Percentiles rank a stretch among this genome's conserved stretches.
Evolutionary conservation across 164 flowering plant species (phyloP).

Genomic region (Vitis rotundifolia): DNA sequence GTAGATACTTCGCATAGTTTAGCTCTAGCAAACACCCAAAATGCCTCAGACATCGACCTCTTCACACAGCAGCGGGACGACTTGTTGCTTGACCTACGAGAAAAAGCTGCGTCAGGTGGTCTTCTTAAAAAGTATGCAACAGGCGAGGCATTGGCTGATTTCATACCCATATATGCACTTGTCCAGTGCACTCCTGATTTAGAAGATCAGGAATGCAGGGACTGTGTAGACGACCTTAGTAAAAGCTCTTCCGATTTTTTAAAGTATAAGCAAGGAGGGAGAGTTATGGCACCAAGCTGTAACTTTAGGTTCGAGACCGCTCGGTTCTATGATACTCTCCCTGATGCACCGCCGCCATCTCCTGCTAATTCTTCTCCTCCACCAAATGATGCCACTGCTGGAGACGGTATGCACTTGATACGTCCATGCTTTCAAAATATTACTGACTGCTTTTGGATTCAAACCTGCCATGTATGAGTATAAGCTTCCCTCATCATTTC

Average conservation of each 20-base stretch:
- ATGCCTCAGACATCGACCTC: background rate
- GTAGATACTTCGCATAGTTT: background rate
- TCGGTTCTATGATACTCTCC: background rate
- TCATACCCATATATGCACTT: slow-evolving; percentile 6
- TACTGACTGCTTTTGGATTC: no score
- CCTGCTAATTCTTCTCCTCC: background rate
- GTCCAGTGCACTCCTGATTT: slow-evolving; percentile 22
- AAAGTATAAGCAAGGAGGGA: background rate
- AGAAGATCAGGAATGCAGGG: background rate
- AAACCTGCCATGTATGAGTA: no score
- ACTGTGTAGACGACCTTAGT: background rate
- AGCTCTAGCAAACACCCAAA: background rate
- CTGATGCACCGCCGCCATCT: background rate
- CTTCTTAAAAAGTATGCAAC: slow-evolving; percentile 7
- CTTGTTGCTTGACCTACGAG: background rate
- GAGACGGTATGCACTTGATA: background rate
- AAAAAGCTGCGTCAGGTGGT: background rate
- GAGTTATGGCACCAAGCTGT: slow-evolving; percentile 5
- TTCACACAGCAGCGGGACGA: background rate
- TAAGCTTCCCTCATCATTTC: no score
- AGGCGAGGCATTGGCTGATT: background rate
- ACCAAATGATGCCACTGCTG: background rate
- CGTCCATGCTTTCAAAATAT: no score
- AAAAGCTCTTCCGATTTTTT: no score
- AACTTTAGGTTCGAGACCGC: background rate